A percentile compares a stretch with the other conserved stretches of the same genome.
Conservation (phyloP, 305 asterid genomes). For the Lippia alba region DNA sequence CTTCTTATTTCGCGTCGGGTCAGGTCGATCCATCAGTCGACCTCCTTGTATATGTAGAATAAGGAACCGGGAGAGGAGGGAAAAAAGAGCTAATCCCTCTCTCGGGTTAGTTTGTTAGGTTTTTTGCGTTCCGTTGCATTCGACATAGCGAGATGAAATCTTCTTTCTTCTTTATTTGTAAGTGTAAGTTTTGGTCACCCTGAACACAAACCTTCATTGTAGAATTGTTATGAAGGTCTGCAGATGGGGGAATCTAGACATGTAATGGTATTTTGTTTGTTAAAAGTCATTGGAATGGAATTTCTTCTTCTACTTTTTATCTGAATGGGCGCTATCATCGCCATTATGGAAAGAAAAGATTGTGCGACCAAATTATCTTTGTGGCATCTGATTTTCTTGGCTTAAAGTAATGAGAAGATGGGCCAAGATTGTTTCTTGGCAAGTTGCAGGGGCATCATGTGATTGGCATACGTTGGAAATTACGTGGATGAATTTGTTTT, state of each 20-base stretch:
- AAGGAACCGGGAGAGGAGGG: constrained; percentile 36
- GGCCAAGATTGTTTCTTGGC: constrained; percentile 19
- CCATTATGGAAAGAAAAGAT: not conserved
- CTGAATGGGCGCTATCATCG: constrained; percentile 31
- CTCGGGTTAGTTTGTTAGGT: constrained; percentile 28
- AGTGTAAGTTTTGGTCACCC: constrained; percentile 11
- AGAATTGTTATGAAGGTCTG: constrained; percentile 40
- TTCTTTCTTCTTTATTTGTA: constrained; percentile 32
- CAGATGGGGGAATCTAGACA: not conserved
- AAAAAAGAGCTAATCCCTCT: constrained; percentile 29
- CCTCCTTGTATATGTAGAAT: constrained; percentile 51
- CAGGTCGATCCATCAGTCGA: constrained; percentile 25
- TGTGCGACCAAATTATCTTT: not conserved
- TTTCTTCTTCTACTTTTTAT: not conserved
- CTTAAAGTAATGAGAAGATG: constrained; percentile 16
- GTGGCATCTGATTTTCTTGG: constrained; percentile 27
- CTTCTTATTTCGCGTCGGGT: not conserved
- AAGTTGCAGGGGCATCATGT: constrained; percentile 30
- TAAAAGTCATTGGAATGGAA: no score
- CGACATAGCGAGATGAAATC: constrained; percentile 24
- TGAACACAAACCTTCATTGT: constrained; percentile 40
- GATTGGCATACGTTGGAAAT: constrained; percentile 35
- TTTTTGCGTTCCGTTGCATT: constrained; percentile 25
- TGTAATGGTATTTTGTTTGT: no score
- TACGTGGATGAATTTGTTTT: constrained; percentile 39